Base-by-base conservation (phyloP, 2,329 filamentous ascomycete genomes). In the Diaporthe citriasiana region DNA sequence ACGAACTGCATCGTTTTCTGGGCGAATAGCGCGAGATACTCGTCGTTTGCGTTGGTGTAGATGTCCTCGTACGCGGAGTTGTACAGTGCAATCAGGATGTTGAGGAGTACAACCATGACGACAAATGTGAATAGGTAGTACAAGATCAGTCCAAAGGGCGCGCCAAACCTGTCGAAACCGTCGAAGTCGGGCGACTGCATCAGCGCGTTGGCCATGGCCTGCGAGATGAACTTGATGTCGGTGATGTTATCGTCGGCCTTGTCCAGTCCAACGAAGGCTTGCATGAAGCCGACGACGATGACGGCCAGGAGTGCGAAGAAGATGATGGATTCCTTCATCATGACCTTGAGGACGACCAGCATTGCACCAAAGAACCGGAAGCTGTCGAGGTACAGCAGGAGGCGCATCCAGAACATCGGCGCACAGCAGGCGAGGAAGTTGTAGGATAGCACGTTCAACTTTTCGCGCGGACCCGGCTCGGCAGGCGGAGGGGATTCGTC, bases 101-200 rank as follows among this genome's bases (percentile, higher is more conserved):
- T 99, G 78, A 99, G 90, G 35, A 98, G 87, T 73, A 99, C 85
- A 33, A 91, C 95, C 93, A 98, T 98, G 79, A 99, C 94, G 51
- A 98, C 92, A 80, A 99, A 99, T 25, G 96, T 97, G 83, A 98
- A 99, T 81, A 97, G 90, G 85, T 99, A 99, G 86, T 99, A 99
- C 13, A 99, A 92, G 42, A 98, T 94, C 68, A 98, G 90, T 12
- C 97, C 97, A 82, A 98, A 99, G 0, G 97, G 97, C 17, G 94
- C 95, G 30, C 93, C 94, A 81, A 98, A 99, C 33, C 92, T 89
- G 77, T 98, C 95, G 80, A 98, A 98, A 0, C 93, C 94, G 7
- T 84, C 87, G 79, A 99, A 98, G 77, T 98, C 95, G 0, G 97
- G 97, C 66, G 92, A 94, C 81, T 95, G 93, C 92, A 99, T 95